Conservation (phyloP, 1,139 yeast species). For the Debaryomycetaceae sp. region DNA sequence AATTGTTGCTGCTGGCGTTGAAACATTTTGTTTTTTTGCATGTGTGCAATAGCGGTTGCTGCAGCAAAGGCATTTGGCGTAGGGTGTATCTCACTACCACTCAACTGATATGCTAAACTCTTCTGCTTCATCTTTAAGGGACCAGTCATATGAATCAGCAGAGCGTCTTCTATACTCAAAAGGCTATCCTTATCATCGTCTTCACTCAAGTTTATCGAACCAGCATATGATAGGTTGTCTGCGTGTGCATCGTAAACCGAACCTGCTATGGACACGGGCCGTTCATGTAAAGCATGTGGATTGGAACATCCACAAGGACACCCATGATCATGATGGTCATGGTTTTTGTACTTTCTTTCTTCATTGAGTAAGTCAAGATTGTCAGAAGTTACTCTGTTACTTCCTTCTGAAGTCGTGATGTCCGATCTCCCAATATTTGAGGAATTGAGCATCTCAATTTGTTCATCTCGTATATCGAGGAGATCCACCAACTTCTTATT, state of each 20-base stretch:
- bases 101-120: slow-evolving; percentile 12
- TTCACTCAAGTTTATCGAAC: slow-evolving; percentile 46
- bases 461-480: slow-evolving; percentile 61
- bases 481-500: slow-evolving; percentile 44
- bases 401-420: not conserved
- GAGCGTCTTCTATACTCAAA: slow-evolving; percentile 28
- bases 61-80: slow-evolving; percentile 80
- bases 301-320: slow-evolving; percentile 56
- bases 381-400: slow-evolving; percentile 13
- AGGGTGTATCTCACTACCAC: slow-evolving; percentile 48
- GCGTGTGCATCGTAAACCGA: slow-evolving; percentile 38
- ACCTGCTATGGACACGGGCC: slow-evolving; percentile 65
- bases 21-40: slow-evolving; percentile 34
- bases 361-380: slow-evolving; percentile 14
- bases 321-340: slow-evolving; percentile 40
- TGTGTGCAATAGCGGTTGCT: slow-evolving; percentile 61
- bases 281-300: slow-evolving; percentile 54
- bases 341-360: slow-evolving; percentile 9
- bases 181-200: slow-evolving; percentile 40
- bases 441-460: slow-evolving; percentile 30
- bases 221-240: slow-evolving; percentile 27
- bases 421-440: slow-evolving; percentile 7
- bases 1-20: slow-evolving; percentile 17
- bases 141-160: slow-evolving; percentile 10
- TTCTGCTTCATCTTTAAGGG: slow-evolving; percentile 6